A percentile compares a stretch with the other conserved stretches of the same genome.
Conservation (phyloP, 2,329 filamentous ascomycete species). For the Penicillium sumatraense region DNA sequence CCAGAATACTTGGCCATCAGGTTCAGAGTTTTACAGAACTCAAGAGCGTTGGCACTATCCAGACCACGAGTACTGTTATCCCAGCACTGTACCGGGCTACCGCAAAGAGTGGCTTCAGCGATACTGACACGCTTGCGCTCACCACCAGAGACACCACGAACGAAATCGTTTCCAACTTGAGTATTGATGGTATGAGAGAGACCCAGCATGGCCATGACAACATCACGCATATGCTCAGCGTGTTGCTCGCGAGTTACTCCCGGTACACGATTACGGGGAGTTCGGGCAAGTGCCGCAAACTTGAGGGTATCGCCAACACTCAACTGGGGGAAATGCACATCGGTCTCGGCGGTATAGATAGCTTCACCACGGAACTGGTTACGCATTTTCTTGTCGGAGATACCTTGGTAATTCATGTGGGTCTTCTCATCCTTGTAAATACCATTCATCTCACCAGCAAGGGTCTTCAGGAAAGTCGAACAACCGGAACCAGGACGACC, state of each 20-base stretch:
- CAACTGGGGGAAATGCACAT: slow-evolving; percentile 80
- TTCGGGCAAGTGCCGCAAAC: slow-evolving; percentile 72
- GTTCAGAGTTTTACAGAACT: slow-evolving; percentile 59
- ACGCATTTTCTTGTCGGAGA: slow-evolving; percentile 65
- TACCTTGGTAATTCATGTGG: slow-evolving; percentile 77
- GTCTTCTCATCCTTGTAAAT: slow-evolving; percentile 73
- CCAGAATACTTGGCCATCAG: slow-evolving; percentile 55
- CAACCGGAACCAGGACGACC: slow-evolving; percentile 62
- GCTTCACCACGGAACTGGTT: slow-evolving; percentile 78
- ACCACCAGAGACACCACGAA: slow-evolving; percentile 66
- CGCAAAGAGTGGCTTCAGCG: slow-evolving; percentile 57
- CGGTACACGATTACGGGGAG: slow-evolving; percentile 48
- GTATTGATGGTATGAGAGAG: slow-evolving; percentile 57
- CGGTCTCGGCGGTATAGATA: slow-evolving; percentile 84
- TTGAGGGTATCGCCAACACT: slow-evolving; percentile 78
- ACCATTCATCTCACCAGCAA: slow-evolving; percentile 82
- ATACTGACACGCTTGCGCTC: slow-evolving; percentile 66
- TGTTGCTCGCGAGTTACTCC: slow-evolving; percentile 50
- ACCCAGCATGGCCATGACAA: slow-evolving; percentile 51
- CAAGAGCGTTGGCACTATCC: slow-evolving; percentile 60
- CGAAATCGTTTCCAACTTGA: slow-evolving; percentile 58
- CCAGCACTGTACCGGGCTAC: slow-evolving; percentile 54
- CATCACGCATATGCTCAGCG: slow-evolving; percentile 49
- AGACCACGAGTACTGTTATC: slow-evolving; percentile 57
- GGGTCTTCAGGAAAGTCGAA: slow-evolving; percentile 84